Conservation (phyloP, 2,329 filamentous ascomycete genomes). For the Emergomyces africanus region DNA sequence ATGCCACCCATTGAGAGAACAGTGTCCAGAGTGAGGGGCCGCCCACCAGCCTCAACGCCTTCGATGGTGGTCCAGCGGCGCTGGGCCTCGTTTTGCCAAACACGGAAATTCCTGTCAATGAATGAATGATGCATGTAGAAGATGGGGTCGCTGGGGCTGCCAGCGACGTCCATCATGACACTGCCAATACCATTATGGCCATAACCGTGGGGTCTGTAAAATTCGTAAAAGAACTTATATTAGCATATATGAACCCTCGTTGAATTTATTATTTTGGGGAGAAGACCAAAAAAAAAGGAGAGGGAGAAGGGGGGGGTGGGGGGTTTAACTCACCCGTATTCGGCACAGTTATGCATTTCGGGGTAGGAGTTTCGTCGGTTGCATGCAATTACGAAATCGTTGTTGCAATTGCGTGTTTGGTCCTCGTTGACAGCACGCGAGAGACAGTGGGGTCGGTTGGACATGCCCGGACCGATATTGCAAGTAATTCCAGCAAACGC, state of each 20-base stretch:
- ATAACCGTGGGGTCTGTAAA: neutral
- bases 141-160: slow-evolving; percentile 31
- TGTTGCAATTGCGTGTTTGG: neutral
- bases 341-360: neutral
- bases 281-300: neutral
- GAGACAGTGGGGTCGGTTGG: slow-evolving; percentile 1
- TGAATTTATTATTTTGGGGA: neutral
- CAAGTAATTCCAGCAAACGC: slow-evolving; percentile 1
- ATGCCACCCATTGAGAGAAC: neutral
- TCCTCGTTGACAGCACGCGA: neutral
- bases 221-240: neutral
- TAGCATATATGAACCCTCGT: neutral
- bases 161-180: slow-evolving; percentile 25
- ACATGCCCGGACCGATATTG: slow-evolving; percentile 2
- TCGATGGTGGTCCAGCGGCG: neutral
- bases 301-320: too few relatives aligned
- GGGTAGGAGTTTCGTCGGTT: neutral
- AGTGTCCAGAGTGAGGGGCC: neutral
- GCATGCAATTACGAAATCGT: neutral
- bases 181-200: slow-evolving; percentile 2
- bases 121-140: slow-evolving; percentile 37
- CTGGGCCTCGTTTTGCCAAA: slow-evolving; percentile 32
- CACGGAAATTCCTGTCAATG: slow-evolving; percentile 36
- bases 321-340: slow-evolving; percentile 2
- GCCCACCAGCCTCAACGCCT: neutral